These are phyloP conservation scores for Plasmodium relictum DNA, from an alignment of 169 alveolate species.

Conservation along the genomic window DNA sequence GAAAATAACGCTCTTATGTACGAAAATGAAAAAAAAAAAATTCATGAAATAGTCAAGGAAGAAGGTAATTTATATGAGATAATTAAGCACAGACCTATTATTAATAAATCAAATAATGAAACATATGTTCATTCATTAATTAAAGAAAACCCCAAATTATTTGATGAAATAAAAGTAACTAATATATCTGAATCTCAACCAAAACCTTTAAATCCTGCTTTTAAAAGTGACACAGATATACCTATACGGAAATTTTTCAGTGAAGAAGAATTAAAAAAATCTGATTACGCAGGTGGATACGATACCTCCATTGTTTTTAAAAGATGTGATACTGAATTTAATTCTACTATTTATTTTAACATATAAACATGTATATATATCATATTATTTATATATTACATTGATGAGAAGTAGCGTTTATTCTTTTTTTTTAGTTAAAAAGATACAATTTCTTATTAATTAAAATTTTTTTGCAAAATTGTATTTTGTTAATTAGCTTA, in stretches of 20 bases:
- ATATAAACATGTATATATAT: slow-evolving; percentile 7
- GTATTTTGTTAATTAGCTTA: too few relatives aligned
- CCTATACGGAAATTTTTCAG: slow-evolving; percentile 78
- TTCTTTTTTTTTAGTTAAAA: too few relatives aligned
- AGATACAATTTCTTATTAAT: too few relatives aligned
- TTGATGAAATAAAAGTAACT: slow-evolving; percentile 60
- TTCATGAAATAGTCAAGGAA: slow-evolving; percentile 81
- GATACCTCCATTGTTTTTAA: slow-evolving; percentile 42
- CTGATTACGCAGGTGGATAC: slow-evolving; percentile 73
- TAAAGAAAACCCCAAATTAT: slow-evolving; percentile 65
- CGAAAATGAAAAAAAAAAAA: slow-evolving; percentile 82
- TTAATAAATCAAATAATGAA: slow-evolving; percentile 59
- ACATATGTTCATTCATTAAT: slow-evolving; percentile 60
- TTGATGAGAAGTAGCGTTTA: too few relatives aligned
- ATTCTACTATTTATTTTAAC: slow-evolving; percentile 49
- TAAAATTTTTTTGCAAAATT: too few relatives aligned
- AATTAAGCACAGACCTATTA: slow-evolving; percentile 85
- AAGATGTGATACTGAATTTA: slow-evolving; percentile 64
- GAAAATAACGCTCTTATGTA: slow-evolving; percentile 79
- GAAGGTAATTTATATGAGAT: slow-evolving; percentile 86
- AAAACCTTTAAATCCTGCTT: slow-evolving; percentile 87
- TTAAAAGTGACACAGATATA: slow-evolving; percentile 82
- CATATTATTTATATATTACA: too few relatives aligned
- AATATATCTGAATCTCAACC: slow-evolving; percentile 32
- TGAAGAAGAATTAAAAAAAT: slow-evolving; percentile 44